Evolutionary conservation across 1,139 yeast genomes (phyloP), one percentile per base, ranked within the genome.

Genomic region (Debaryomyces singareniensis): DNA sequence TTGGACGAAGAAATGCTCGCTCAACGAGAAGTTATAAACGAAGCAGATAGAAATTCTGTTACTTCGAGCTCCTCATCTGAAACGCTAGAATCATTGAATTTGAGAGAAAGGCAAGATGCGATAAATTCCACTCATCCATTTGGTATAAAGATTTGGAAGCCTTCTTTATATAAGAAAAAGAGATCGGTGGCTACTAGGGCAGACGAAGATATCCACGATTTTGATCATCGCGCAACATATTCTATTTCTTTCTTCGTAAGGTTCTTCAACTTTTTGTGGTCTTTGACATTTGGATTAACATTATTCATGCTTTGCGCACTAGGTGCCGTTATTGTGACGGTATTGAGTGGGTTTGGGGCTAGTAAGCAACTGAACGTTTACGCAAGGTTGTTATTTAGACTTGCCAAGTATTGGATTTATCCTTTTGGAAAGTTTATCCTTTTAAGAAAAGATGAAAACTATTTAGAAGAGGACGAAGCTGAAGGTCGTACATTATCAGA

Each of bases 141-240:
- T 51, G 98, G 98, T 68, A 87, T 91, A 31, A 82, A 95, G 53
- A 85, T 91, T 44, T 91, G 98, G 98, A 91, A 91, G 50, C 98
- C 98, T 1, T 96, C 98, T 2, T 68, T 91, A 36, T 91, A 91
- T 57, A 91, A 93, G 51, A 91, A 91, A 55, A 74, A 75, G 38
- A 76, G 99, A 45, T 85, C 96, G 2, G 97, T 91, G 22, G 94
- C 94, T 41, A 68, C 79, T 21, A 78, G 87, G 34, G 97, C 97
- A 1, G 95, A 86, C 35, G 86, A 84, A 39, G 99, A 91, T 62
- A 85, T 91, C 42, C 97, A 89, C 53, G 89, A 85, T 38, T 68
- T 62, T 28, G 62, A 55, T 33, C 76, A 80, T 5, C 58, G 62
- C 34, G 62, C 70, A 3, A 56, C 68, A 31, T 65, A 66, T 5